Base-by-base conservation (phyloP, 2,329 filamentous ascomycete genomes). In the Elsinoe arachidis region DNA sequence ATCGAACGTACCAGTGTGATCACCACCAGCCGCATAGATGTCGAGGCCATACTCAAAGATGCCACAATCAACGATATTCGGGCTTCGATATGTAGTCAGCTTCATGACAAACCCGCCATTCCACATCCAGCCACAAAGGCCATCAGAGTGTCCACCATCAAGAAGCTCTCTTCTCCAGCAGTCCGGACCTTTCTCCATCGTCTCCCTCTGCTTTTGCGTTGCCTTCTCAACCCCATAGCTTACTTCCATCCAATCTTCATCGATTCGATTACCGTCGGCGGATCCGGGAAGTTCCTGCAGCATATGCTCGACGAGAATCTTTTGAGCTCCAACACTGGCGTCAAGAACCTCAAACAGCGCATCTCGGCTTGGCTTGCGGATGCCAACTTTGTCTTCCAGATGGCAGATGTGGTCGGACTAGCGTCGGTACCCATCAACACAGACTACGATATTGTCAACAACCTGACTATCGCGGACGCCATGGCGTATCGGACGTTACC, bases 201-300 rank as follows among this genome's bases (percentile, higher is more conserved):
- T 9, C 64, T 80, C 3, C 78, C 78, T 0, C 72, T 80, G 55
- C 68, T 80, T 2, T 70, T 77, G 6, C 72, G 78, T 14, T 60
- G 77, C 0, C 70, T 79, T 5, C 70, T 81, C 1, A 74, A 70
- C 21, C 74, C 76, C 0, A 65, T 81, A 3, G 74, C 73, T 59
- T 79, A 80, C 61, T 79, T 80, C 58, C 78, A 81, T 59, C 74
- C 77, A 0, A 72, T 80, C 51, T 69, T 67, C 41, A 75, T 80
- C 59, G 65, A 70, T n/a, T 79, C 77, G 0, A 70, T 81, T 47
- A 78, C 73, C 23, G 73, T 73, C 1, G 76, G 75, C 4, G 74
- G 75, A 0, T 79, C 78, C 5, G 78, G 78, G 0, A 71, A 73
- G 56, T 80, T 76, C 73, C 71, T 80, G 15, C 73, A 75, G 2